Percentiles rank a stretch among this genome's conserved stretches.
These are phyloP conservation scores for Sergeia podlipaevii DNA, from an alignment of 208 protist species.

Conservation along the genomic window DNA sequence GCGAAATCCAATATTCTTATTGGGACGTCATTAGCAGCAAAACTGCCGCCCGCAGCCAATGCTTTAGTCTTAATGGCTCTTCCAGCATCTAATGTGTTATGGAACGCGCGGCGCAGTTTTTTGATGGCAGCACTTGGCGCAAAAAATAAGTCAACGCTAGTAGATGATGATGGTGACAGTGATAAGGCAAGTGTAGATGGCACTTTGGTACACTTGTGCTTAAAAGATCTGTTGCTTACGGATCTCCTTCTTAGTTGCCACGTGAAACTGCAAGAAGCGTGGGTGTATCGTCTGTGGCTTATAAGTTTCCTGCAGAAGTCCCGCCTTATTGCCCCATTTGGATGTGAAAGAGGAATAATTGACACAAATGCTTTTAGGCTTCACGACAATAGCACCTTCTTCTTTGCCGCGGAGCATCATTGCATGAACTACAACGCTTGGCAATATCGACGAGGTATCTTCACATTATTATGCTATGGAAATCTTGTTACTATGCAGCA, in stretches of 20 bases:
- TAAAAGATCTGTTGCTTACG: neutral
- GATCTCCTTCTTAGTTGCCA: slow-evolving; percentile 1
- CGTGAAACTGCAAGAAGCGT: slow-evolving; percentile 10
- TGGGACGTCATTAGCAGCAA: no score
- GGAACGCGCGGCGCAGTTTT: slow-evolving; percentile 15
- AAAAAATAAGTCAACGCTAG: no score
- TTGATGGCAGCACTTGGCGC: neutral
- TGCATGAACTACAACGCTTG: slow-evolving; percentile 85
- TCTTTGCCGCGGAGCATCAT: slow-evolving; percentile 51
- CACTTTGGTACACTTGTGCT: neutral
- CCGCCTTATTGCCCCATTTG: neutral
- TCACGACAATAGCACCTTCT: slow-evolving; percentile 24
- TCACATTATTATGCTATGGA: neutral
- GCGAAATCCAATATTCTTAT: no score
- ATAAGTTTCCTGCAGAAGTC: neutral
- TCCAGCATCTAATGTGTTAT: slow-evolving; percentile 24
- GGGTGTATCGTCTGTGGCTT: slow-evolving; percentile 8
- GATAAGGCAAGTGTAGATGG: neutral
- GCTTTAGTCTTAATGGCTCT: slow-evolving; percentile 18
- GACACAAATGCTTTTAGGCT: slow-evolving; percentile 4
- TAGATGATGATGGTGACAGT: neutral
- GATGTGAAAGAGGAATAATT: neutral
- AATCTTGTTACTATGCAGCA: neutral
- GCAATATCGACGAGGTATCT: slow-evolving; percentile 45
- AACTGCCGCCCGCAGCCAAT: neutral